Percentiles rank a stretch among this genome's conserved stretches.
These are phyloP conservation scores for Helicostylum pulchrum DNA, from an alignment of 192 early-diverging fungal species.

Conservation along the genomic window DNA sequence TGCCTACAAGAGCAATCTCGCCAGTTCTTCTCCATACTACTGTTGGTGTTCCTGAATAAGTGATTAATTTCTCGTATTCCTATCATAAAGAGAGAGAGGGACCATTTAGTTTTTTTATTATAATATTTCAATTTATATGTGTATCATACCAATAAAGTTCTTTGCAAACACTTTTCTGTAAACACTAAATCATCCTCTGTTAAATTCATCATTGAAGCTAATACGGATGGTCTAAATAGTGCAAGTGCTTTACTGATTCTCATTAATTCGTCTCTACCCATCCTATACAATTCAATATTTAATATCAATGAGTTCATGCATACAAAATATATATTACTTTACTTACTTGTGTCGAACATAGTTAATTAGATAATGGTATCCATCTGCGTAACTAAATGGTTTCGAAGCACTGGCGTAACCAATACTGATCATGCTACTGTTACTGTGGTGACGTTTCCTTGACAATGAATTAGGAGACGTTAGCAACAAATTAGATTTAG, in stretches of 20 bases:
- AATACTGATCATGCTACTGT: conserved; percentile 48
- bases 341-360: conserved; percentile 63
- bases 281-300: conserved; percentile 42
- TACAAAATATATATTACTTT: neutral
- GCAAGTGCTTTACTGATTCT: conserved; percentile 87
- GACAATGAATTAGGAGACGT: too few relatives aligned
- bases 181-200: conserved; percentile 91
- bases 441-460: neutral
- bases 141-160: conserved; percentile 70
- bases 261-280: conserved; percentile 86
- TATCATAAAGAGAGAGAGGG: conserved; percentile 20
- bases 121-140: neutral
- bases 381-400: conserved; percentile 89
- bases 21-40: conserved; percentile 95
- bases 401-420: conserved; percentile 81
- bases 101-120: conserved; percentile 3
- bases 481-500: too few relatives aligned
- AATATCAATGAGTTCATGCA: too few relatives aligned
- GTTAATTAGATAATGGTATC: conserved; percentile 86
- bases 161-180: conserved; percentile 95
- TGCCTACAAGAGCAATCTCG: conserved; percentile 92
- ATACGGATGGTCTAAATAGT: conserved; percentile 88
- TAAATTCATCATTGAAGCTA: conserved; percentile 91
- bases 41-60: conserved; percentile 91
- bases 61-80: conserved; percentile 95